Evolutionary conservation across 1,284 basidiomycete genomes (phyloP).

Genomic region (Neolentinus lepideus): DNA sequence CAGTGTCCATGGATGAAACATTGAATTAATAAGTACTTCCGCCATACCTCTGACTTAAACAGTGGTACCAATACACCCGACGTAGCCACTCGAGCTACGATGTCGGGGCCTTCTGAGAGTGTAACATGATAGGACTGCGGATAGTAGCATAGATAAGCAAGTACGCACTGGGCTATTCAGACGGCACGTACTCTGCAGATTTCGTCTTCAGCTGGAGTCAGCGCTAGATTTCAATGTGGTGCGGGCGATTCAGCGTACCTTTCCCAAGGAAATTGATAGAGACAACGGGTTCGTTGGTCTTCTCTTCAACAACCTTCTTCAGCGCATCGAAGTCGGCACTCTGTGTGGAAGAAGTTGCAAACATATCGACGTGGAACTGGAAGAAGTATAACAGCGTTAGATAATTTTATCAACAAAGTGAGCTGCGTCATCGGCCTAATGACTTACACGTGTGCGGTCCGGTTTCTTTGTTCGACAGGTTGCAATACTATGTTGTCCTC

Average conservation of each 20-base stretch:
- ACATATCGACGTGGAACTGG: not conserved
- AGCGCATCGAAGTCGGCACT: conserved; percentile 13
- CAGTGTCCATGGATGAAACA: not conserved
- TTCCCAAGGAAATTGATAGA: conserved; percentile 16
- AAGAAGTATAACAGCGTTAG: not conserved
- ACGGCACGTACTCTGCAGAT: conserved; percentile 16
- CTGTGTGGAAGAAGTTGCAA: conserved; percentile 2
- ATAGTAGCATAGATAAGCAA: conserved; percentile 15
- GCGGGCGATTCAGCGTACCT: conserved; percentile 9
- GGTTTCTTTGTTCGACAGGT: not conserved
- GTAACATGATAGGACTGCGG: conserved; percentile 10
- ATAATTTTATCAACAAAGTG: not conserved
- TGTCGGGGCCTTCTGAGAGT: conserved; percentile 15
- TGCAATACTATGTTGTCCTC: too few relatives aligned
- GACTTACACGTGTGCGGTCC: not conserved
- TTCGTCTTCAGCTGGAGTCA: conserved; percentile 11
- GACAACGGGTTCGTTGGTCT: conserved; percentile 7
- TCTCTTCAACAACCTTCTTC: conserved; percentile 12
- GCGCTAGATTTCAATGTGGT: not conserved
- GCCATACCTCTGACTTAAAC: conserved; percentile 21
- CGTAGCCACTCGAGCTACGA: conserved; percentile 16
- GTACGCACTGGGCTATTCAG: not conserved
- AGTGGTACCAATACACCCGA: conserved; percentile 15
- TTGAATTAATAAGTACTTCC: not conserved
- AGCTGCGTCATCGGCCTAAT: not conserved